Base-by-base conservation (phyloP, 2,329 filamentous ascomycete genomes). In the Diaporthe citrichinensis region DNA sequence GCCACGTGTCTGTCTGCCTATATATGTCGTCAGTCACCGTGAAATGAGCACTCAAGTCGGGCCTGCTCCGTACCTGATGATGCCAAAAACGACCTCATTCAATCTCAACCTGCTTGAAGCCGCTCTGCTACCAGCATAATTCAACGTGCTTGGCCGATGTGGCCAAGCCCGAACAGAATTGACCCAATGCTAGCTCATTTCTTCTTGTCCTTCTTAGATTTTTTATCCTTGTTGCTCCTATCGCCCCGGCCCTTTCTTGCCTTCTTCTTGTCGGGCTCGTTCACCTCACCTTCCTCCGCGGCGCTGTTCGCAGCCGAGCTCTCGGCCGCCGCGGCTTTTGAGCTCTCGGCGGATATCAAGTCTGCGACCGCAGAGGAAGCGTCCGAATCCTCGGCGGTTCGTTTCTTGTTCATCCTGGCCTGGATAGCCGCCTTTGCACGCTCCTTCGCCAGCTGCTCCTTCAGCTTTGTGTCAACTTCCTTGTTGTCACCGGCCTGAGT, bases 391-490 rank as follows among this genome's bases (percentile, higher is more conserved):
- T 81, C 80, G 4, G 80, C 78, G 61, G 82, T 82, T 12, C 82
- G 80, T 75, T 84, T 84, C 79, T 86, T 89, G 55, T 71, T 72
- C 46, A 57, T 69, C 20, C 58, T 58, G 4, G 76, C 76, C 68
- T 69, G 72, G 69, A 89, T 82, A 4, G 88, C 83, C 12, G 88
- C 88, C 81, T 88, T 89, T 55, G 88, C 88, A 12, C 86, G 85
- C 82, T 91, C 89, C 78, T 88, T 90, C 2, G 89, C 88, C 77
- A 91, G 88, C 82, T 90, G 88, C 78, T 90, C 88, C 5, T 86
- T 86, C 46, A 92, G 82, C 80, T 88, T 89, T 36, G 83, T 84
- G 78, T 87, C 89, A 68, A 92, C 81, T 2, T 84, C 80, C 75
- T 90, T 88, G 80, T 91, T 87, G 76, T 90, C 88, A 23, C 84